Evolutionary conservation across 2,329 filamentous ascomycete species (phyloP).

Genomic region (Karstenula rhodostoma): DNA sequence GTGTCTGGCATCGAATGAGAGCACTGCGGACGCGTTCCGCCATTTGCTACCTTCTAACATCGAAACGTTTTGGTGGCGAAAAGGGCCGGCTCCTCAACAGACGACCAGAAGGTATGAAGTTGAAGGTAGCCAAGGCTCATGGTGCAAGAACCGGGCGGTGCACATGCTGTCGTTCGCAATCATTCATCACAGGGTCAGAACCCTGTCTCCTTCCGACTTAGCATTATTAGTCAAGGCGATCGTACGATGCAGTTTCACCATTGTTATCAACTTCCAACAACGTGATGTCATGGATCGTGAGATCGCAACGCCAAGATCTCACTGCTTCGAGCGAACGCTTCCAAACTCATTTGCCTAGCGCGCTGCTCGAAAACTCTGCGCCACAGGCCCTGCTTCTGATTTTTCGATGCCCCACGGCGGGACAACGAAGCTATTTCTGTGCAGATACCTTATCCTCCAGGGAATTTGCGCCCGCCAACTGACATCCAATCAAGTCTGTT

Average conservation of each 20-base stretch:
- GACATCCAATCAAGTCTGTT: not conserved
- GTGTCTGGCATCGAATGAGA: constrained; percentile 1
- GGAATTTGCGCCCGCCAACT: not conserved
- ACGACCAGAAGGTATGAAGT: not conserved
- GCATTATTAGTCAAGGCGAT: not conserved
- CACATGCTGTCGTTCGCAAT: not conserved
- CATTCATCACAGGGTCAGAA: not conserved
- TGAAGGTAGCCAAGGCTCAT: not conserved
- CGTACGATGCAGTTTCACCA: constrained; percentile 5
- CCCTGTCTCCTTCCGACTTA: not conserved
- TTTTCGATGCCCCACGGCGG: not conserved
- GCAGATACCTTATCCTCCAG: not conserved
- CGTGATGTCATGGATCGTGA: constrained; percentile 14
- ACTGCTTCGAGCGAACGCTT: not conserved
- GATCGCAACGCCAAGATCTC: not conserved
- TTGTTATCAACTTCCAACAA: not conserved
- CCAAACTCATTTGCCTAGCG: not conserved
- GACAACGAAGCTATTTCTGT: not conserved
- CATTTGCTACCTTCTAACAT: not conserved
- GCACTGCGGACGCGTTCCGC: not conserved
- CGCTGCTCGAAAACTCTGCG: not conserved
- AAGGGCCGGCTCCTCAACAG: not conserved
- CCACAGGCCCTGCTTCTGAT: not conserved
- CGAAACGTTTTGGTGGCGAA: not conserved
- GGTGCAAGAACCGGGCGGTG: not conserved